Evolutionary conservation across 2,329 filamentous ascomycete genomes (phyloP).

Genomic region (Amauroascus niger): DNA sequence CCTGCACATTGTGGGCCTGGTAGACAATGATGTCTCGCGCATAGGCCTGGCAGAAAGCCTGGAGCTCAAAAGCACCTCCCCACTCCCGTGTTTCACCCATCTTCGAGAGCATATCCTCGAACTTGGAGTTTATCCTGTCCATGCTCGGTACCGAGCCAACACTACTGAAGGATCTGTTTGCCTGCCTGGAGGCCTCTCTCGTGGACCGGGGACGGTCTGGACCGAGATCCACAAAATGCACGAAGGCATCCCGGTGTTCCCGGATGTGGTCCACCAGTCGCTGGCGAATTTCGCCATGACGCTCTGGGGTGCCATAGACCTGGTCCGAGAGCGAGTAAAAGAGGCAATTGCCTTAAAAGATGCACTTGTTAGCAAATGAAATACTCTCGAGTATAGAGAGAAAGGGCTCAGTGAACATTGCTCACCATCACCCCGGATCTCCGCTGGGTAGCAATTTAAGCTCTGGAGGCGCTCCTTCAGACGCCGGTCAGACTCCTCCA

Average conservation of each 20-base stretch:
- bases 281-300: slow-evolving; percentile 50
- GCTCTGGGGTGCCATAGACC: slow-evolving; percentile 51
- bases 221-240: slow-evolving; percentile 52
- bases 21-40: slow-evolving; percentile 55
- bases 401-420: slow-evolving; percentile 14
- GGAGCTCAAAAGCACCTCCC: slow-evolving; percentile 59
- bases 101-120: slow-evolving; percentile 48
- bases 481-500: slow-evolving; percentile 23
- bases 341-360: slow-evolving; percentile 53
- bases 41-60: slow-evolving; percentile 54
- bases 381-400: neutral
- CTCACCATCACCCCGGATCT: slow-evolving; percentile 56
- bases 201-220: slow-evolving; percentile 50
- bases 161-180: slow-evolving; percentile 43
- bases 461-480: slow-evolving; percentile 41
- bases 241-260: slow-evolving; percentile 52
- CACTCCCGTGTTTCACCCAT: slow-evolving; percentile 54
- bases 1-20: slow-evolving; percentile 32
- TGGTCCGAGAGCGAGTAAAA: slow-evolving; percentile 61
- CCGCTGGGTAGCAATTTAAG: slow-evolving; percentile 49
- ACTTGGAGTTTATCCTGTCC: slow-evolving; percentile 49
- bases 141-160: slow-evolving; percentile 43
- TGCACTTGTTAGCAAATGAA: neutral
- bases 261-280: slow-evolving; percentile 54
- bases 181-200: slow-evolving; percentile 34